phyloP scores from a whole-genome alignment of 1,284 basidiomycete genomes.

The Ustilago shanxiensis region DNA sequence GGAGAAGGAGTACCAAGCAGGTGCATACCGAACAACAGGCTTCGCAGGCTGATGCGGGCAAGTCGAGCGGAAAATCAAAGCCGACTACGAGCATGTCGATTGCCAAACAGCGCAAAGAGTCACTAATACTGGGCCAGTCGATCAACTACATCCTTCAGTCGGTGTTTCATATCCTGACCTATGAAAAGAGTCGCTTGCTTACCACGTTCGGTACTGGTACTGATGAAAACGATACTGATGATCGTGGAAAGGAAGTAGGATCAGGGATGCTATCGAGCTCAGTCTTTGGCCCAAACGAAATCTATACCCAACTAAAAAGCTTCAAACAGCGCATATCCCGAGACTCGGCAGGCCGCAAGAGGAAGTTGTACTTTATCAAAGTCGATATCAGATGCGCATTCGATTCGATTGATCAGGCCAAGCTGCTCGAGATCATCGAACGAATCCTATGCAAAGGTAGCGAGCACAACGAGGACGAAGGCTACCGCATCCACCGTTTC shows the following conservation, averaged over 20 bases:
- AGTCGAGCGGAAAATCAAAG: slow-evolving; percentile 3
- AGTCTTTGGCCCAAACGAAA: slow-evolving; percentile 71
- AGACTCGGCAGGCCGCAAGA: slow-evolving; percentile 4
- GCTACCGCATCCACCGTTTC: slow-evolving; percentile 63
- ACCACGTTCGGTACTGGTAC: background rate
- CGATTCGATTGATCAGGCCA: slow-evolving; percentile 93
- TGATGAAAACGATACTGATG: background rate
- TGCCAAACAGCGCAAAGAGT: slow-evolving; percentile 30
- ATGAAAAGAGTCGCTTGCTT: slow-evolving; percentile 46
- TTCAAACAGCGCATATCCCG: slow-evolving; percentile 35
- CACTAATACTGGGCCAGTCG: slow-evolving; percentile 72
- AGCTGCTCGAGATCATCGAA: slow-evolving; percentile 82
- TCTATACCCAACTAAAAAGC: slow-evolving; percentile 36
- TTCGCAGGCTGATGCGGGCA: background rate
- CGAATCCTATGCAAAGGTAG: slow-evolving; percentile 71
- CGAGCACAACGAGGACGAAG: slow-evolving; percentile 12
- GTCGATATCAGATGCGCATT: slow-evolving; percentile 95
- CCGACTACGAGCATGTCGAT: background rate
- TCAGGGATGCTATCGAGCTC: slow-evolving; percentile 46
- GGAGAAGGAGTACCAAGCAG: slow-evolving; percentile 73
- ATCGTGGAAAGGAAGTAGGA: background rate
- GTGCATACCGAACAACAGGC: slow-evolving; percentile 25
- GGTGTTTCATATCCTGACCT: slow-evolving; percentile 71
- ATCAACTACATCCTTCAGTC: slow-evolving; percentile 88
- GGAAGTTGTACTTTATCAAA: slow-evolving; percentile 86